Base-by-base conservation (phyloP, 371 early-diverging fungal genomes). In the Mucor velutinosus region DNA sequence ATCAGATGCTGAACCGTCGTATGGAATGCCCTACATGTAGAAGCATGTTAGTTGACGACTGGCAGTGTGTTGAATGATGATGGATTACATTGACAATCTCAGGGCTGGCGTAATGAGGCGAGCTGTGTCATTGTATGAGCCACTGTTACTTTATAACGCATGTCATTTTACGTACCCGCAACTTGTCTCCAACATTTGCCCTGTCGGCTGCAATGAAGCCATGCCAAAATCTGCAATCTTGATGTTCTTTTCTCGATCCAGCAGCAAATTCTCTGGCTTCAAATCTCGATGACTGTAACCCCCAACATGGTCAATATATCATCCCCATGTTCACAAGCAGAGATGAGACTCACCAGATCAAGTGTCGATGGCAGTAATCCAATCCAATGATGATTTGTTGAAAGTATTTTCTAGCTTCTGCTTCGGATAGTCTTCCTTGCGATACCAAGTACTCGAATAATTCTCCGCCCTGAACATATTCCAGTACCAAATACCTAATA, bases 381-480 rank as follows among this genome's bases (percentile, higher is more conserved):
- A 99, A 81, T 5, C 95, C 99, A 58, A 89, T 91, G 35, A 97
- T 89, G 58, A 99, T 96, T 75, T 99, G 99, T 69, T 96, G 94
- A 76, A 99, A 98, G 77, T 96, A 97, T 30, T 82, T 83, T 55
- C 95, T 88, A 2, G 99, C 98, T 72, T 95, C 95, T 12, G 66
- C 66, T 73, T 99, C 99, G 15, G 86, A 75, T 32, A 99, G 79
- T n/a, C 93, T 79, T 12, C 97, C 97, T 67, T 92, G 86, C 66
- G 93, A 91, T 21, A 96, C 92, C 19, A 99, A 82, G 70, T 95
- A 92, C 65, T 98, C 97, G 73, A 97, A 95, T 68, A 99, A 85
- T 87, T 98, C 98, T 66, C 96, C 97, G 69, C 99, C 99, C 71
- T 93, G 92, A 67, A 96, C 92, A 78, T 95, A 95, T 76, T 98